Percentiles rank a stretch among this genome's conserved stretches.
Conservation (phyloP, 306 rosid species). For the Cajanus cajan region DNA sequence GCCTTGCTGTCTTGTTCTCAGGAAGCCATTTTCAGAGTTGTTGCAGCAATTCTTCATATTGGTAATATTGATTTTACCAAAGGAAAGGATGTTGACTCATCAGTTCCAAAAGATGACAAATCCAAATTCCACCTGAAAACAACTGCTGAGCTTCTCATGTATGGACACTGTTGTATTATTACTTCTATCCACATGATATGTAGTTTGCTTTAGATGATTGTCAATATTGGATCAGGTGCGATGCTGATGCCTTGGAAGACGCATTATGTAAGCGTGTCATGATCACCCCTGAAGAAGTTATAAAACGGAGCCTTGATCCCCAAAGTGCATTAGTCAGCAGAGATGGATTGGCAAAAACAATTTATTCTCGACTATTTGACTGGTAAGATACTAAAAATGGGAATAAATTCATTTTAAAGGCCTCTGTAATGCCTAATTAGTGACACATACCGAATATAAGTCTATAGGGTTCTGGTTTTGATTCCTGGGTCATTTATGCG, state of each 20-base stretch:
- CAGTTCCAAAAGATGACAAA: constrained; percentile 85
- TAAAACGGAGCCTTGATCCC: constrained; percentile 93
- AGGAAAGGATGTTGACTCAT: constrained; percentile 88
- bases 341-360: constrained; percentile 94
- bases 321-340: constrained; percentile 85
- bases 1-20: constrained; percentile 36
- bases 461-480: constrained; percentile 29
- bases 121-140: constrained; percentile 86
- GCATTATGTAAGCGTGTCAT: constrained; percentile 99
- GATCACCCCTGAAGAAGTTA: constrained; percentile 99
- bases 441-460: constrained; percentile 4
- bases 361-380: constrained; percentile 93
- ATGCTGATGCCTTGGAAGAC: constrained; percentile 74
- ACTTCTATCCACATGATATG: constrained; percentile 20
- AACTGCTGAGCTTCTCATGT: constrained; percentile 93
- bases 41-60: constrained; percentile 91
- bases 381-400: constrained; percentile 55
- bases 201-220: constrained; percentile 30
- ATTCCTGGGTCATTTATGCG: constrained; percentile 30
- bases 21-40: constrained; percentile 97
- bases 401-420: constrained; percentile 11
- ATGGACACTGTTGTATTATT: constrained; percentile 24
- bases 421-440: constrained; percentile 5
- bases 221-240: constrained; percentile 65
- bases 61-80: constrained; percentile 76